These are phyloP conservation scores for Candida glucosophila DNA, from an alignment of 1,139 yeast species.

Conservation along the genomic window DNA sequence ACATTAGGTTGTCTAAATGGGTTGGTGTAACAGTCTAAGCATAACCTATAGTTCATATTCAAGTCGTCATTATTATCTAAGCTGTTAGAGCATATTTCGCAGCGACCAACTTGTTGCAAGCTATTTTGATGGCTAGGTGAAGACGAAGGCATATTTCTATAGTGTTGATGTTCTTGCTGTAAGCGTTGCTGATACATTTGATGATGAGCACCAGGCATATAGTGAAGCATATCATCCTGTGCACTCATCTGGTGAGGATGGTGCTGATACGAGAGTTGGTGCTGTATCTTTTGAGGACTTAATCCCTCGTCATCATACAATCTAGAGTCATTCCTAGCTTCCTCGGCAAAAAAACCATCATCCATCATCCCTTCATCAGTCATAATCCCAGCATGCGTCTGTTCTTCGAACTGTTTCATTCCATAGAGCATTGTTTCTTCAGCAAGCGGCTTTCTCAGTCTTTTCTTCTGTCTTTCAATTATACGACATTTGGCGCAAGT, in stretches of 20 bases:
- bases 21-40: constrained; percentile 20
- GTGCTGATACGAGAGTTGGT: constrained; percentile 7
- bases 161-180: constrained; percentile 5
- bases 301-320: constrained; percentile 6
- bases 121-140: no score
- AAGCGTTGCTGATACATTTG: constrained; percentile 4
- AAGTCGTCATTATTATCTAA: constrained; percentile 17
- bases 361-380: constrained; percentile 30
- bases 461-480: constrained; percentile 43
- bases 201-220: constrained; percentile 3
- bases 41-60: constrained; percentile 18
- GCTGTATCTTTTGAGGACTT: constrained; percentile 6
- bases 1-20: constrained; percentile 29
- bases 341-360: constrained; percentile 16
- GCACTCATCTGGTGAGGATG: constrained; percentile 6
- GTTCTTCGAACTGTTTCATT: constrained; percentile 40
- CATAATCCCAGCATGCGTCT: constrained; percentile 29
- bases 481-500: constrained; percentile 56
- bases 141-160: constrained; percentile 6
- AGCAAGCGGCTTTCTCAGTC: constrained; percentile 38
- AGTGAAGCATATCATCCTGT: constrained; percentile 4
- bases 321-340: constrained; percentile 4
- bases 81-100: constrained; percentile 19
- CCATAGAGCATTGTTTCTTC: constrained; percentile 44
- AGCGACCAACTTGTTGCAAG: constrained; percentile 11